phyloP scores from a whole-genome alignment of 768 basidiomycete species.

The Kwoniella mangroviensis region DNA sequence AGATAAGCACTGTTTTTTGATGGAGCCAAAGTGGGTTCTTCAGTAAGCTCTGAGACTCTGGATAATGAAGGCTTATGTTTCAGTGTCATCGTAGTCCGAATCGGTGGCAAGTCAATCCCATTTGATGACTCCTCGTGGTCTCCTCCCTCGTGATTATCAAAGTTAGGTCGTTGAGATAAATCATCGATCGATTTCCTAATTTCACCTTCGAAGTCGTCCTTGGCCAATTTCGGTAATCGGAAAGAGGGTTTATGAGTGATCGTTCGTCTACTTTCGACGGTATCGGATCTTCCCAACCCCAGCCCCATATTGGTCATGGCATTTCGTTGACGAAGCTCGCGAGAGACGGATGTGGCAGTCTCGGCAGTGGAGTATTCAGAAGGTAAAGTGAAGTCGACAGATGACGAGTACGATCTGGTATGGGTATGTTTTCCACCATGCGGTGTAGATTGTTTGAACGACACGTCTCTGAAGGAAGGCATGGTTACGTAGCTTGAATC shows the following conservation, averaged over 20 bases:
- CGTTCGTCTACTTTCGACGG: conserved; percentile 4
- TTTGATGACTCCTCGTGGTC: too few relatives aligned
- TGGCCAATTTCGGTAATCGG: conserved; percentile 35
- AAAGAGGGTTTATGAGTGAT: conserved; percentile 36
- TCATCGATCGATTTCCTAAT: conserved; percentile 34
- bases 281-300: neutral
- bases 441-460: conserved; percentile 18
- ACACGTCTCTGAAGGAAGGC: conserved; percentile 16
- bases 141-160: neutral
- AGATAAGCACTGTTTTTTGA: neutral
- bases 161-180: neutral
- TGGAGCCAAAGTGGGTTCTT: conserved; percentile 15
- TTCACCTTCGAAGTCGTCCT: conserved; percentile 32
- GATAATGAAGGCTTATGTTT: conserved; percentile 19
- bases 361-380: conserved; percentile 29
- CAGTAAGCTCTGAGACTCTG: conserved; percentile 19
- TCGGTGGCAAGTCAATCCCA: conserved; percentile 41
- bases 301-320: neutral
- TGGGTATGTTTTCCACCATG: conserved; percentile 11
- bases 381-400: conserved; percentile 28
- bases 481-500: conserved; percentile 6
- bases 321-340: conserved; percentile 21
- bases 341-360: conserved; percentile 5
- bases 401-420: conserved; percentile 28
- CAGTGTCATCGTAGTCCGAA: conserved; percentile 27